Percentiles rank a stretch among this genome's conserved stretches.
Evolutionary conservation across 139 green algal genomes (phyloP).

Genomic region (Edaphochlamys debaryana): DNA sequence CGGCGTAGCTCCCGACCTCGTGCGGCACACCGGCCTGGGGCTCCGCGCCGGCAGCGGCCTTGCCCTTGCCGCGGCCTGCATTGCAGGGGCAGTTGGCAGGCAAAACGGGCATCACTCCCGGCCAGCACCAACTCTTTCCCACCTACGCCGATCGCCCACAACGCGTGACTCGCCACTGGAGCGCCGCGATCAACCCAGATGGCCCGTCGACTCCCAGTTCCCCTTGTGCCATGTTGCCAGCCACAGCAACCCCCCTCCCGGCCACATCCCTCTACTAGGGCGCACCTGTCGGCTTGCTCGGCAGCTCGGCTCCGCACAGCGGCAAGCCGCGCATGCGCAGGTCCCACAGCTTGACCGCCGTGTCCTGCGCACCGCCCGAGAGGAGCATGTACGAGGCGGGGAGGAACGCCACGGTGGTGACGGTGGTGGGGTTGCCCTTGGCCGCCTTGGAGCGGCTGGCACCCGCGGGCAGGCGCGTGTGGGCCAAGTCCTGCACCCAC

Average conservation of each 20-base stretch:
- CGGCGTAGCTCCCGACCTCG: not conserved
- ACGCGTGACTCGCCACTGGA: no score
- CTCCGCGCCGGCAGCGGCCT: not conserved
- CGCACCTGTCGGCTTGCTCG: not conserved
- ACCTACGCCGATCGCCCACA: no score
- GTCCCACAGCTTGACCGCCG: conserved; percentile 33
- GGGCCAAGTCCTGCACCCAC: not conserved
- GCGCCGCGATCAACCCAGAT: no score
- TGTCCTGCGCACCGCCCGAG: conserved; percentile 53
- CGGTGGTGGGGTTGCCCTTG: conserved; percentile 43
- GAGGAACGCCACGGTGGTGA: conserved; percentile 75
- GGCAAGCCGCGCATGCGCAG: conserved; percentile 33
- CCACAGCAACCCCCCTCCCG: no score
- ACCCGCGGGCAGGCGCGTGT: not conserved
- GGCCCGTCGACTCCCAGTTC: no score
- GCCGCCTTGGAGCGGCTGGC: not conserved
- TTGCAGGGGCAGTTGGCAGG: no score
- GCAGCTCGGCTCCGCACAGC: conserved; percentile 14
- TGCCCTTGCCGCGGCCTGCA: not conserved
- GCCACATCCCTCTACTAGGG: no score
- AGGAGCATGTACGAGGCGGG: conserved; percentile 59
- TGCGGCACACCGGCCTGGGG: not conserved
- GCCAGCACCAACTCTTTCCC: no score
- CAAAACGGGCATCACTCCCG: no score
- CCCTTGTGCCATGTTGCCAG: no score